Percentiles rank a stretch among this genome's conserved stretches.
These are phyloP conservation scores for Cercospora sesami DNA, from an alignment of 2,329 filamentous ascomycete species.

Conservation along the genomic window DNA sequence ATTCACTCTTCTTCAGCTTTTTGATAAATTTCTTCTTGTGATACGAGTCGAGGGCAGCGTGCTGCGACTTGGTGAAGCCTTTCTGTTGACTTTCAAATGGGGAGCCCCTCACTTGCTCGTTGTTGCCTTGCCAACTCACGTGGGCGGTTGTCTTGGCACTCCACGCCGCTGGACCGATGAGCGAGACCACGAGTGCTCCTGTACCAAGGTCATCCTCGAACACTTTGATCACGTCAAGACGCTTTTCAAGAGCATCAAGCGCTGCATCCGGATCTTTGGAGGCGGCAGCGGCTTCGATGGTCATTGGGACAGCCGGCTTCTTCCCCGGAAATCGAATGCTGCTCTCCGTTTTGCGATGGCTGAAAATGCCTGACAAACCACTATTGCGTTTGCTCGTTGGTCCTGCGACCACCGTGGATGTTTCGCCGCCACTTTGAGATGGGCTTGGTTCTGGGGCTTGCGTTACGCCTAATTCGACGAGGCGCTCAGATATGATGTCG, in stretches of 20 bases:
- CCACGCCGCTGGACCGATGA: not conserved
- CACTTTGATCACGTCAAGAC: not conserved
- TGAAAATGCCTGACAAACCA: not conserved
- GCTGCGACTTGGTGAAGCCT: not conserved
- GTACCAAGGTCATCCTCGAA: not conserved
- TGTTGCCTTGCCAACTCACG: not conserved
- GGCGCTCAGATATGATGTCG: not conserved
- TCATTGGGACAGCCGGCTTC: not conserved
- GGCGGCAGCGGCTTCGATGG: not conserved
- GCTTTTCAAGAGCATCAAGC: not conserved
- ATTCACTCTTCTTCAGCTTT: not conserved
- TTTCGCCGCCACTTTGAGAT: not conserved
- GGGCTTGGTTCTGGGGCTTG: not conserved
- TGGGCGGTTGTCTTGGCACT: not conserved
- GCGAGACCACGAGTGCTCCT: not conserved
- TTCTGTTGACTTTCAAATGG: not conserved
- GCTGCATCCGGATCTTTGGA: not conserved
- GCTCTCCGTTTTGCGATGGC: not conserved
- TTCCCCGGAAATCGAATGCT: not conserved
- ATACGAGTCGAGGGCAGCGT: not conserved
- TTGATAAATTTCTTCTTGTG: constrained; percentile 1
- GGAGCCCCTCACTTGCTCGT: not conserved
- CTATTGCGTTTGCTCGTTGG: not conserved
- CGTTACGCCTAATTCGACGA: not conserved
- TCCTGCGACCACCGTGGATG: not conserved